phyloP scores from a whole-genome alignment of 257 asterid genomes.

The Gynochthodes officinalis region DNA sequence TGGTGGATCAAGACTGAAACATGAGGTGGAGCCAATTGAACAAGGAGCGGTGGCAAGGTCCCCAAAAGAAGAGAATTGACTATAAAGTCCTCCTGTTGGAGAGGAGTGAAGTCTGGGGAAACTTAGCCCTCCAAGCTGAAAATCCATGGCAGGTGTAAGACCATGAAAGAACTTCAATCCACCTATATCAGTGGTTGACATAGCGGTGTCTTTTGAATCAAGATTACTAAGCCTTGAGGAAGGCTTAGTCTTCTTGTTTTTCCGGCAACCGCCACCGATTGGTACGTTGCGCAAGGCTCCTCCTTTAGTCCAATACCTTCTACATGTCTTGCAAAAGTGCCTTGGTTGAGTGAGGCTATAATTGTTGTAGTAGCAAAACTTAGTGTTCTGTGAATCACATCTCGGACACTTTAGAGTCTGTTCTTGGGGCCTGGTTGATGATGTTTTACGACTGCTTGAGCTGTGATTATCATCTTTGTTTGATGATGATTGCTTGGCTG shows the following conservation, averaged over 20 bases:
- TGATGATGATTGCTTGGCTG: constrained; percentile 24
- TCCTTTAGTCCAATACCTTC: constrained; percentile 93
- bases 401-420: constrained; percentile 70
- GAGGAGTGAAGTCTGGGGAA: constrained; percentile 34
- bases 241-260: constrained; percentile 65
- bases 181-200: constrained; percentile 40
- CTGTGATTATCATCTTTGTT: constrained; percentile 37
- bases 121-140: constrained; percentile 51
- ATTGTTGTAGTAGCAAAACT: constrained; percentile 92
- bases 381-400: constrained; percentile 87
- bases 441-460: constrained; percentile 36
- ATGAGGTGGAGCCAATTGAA: constrained; percentile 37
- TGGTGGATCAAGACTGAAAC: constrained; percentile 40
- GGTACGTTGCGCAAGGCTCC: constrained; percentile 91
- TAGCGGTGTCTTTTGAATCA: constrained; percentile 32
- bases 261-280: constrained; percentile 90
- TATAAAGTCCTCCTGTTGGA: constrained; percentile 24
- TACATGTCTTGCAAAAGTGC: constrained; percentile 92
- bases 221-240: constrained; percentile 39
- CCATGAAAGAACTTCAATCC: constrained; percentile 70
- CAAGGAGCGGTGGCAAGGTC: constrained; percentile 23
- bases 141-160: constrained; percentile 79
- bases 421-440: constrained; percentile 39
- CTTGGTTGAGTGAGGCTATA: constrained; percentile 89
- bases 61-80: constrained; percentile 42